Evolutionary conservation across 768 basidiomycete genomes (phyloP).

Genomic region (Boletus eberwhitei): DNA sequence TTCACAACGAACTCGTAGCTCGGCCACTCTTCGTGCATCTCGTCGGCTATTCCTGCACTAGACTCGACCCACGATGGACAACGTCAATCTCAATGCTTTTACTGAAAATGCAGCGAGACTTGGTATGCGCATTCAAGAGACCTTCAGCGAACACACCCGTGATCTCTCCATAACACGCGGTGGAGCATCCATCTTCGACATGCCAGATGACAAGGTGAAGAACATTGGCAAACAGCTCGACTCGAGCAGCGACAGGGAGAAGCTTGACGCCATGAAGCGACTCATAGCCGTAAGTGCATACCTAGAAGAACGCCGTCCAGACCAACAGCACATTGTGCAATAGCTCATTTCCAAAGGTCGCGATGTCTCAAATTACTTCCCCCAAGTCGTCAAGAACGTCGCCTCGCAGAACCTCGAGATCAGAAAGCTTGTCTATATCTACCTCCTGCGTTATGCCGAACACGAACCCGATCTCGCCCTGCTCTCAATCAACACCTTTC

Average conservation of each 20-base stretch:
- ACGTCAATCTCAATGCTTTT: slow-evolving; percentile 39
- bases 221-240: slow-evolving; percentile 87
- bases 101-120: slow-evolving; percentile 83
- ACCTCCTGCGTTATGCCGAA: slow-evolving; percentile 90
- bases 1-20: neutral
- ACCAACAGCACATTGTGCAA: slow-evolving; percentile 2
- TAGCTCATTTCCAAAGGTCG: slow-evolving; percentile 92
- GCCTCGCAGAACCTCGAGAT: slow-evolving; percentile 90
- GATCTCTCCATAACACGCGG: slow-evolving; percentile 62
- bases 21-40: neutral
- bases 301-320: neutral
- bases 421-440: slow-evolving; percentile 96
- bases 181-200: slow-evolving; percentile 57
- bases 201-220: slow-evolving; percentile 75
- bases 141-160: slow-evolving; percentile 75
- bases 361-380: slow-evolving; percentile 90
- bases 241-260: slow-evolving; percentile 83
- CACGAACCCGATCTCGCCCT: slow-evolving; percentile 93
- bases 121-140: slow-evolving; percentile 80
- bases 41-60: neutral
- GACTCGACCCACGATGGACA: slow-evolving; percentile 26
- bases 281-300: slow-evolving; percentile 75
- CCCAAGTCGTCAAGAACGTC: slow-evolving; percentile 96
- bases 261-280: slow-evolving; percentile 92
- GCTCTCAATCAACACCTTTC: slow-evolving; percentile 97